These are phyloP conservation scores for Saxispiralis lemnorum DNA, from an alignment of 495 filamentous ascomycete species.

Conservation along the genomic window DNA sequence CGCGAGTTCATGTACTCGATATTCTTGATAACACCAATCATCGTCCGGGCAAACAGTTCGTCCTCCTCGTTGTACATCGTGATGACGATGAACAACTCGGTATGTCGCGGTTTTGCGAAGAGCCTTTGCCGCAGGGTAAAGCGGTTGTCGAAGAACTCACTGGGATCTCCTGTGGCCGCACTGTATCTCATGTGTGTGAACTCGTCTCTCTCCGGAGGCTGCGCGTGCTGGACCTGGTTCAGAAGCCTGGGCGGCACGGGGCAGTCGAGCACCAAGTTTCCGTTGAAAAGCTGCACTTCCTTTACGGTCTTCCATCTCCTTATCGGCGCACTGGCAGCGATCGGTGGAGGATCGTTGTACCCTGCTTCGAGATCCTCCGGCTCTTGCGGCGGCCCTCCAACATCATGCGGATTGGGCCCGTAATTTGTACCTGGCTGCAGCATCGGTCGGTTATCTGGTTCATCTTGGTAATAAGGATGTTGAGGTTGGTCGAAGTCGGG, in stretches of 20 bases:
- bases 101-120: conserved; percentile 82
- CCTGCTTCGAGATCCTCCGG: conserved; percentile 25
- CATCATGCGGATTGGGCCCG: conserved; percentile 33
- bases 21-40: conserved; percentile 97
- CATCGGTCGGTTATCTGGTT: conserved; percentile 44
- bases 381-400: conserved; percentile 20
- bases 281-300: conserved; percentile 88
- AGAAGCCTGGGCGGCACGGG: conserved; percentile 82
- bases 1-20: conserved; percentile 92
- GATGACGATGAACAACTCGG: conserved; percentile 91
- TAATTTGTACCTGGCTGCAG: conserved; percentile 37
- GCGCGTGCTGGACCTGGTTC: conserved; percentile 65
- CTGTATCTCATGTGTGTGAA: conserved; percentile 99
- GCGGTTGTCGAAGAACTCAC: conserved; percentile 66
- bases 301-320: conserved; percentile 97
- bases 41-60: conserved; percentile 83
- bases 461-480: conserved; percentile 30
- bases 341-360: conserved; percentile 22
- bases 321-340: conserved; percentile 46
- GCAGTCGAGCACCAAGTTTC: conserved; percentile 93
- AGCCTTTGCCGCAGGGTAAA: conserved; percentile 90
- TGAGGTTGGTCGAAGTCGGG: conserved; percentile 7
- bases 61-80: conserved; percentile 99
- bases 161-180: conserved; percentile 88
- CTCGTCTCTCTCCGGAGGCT: conserved; percentile 71